Evolutionary conservation across 106 monocot species (phyloP), one percentile per base, ranked within the genome.

Genomic region (Xerophyta viscosa): DNA sequence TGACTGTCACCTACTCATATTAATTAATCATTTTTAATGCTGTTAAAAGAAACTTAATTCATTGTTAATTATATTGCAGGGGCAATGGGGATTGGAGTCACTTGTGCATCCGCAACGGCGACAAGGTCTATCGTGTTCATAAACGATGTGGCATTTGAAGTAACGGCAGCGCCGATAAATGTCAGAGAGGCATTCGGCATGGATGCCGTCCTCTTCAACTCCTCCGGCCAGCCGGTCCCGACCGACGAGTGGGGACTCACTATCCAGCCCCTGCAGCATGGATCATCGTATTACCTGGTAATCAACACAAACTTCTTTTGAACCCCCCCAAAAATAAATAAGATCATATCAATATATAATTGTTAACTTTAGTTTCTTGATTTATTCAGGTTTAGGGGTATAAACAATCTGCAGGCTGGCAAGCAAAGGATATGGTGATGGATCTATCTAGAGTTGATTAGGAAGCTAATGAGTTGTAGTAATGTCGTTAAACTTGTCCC

Each of bases 191-290:
- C 71, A 7, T 96, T 96, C 25, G 96, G 96, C 0, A 62, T 65
- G 17, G 73, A 72, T 9, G 80, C 84, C 15, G 46, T 89, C 8
- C 96, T 96, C 44, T 50, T 89, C 56, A 66, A 82, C 66, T 64
- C 78, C 28, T 78, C 81, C 29, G 96, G 96, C 50, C 70, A 71
- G 17, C 81, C 84, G 0, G 96, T 96, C 24, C 71, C 65, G 26
- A 78, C 70, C 20, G 84, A 96, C 19, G 85, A 89, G 24, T 76
- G 69, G 64, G 88, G 84, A 19, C 26, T 84, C 51, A 85, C 88
- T 25, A 66, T 96, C 54, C 84, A 79, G 0, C 96, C 88, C 3
- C 88, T 96, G 2, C 96, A 85, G 37, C 88, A 89, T 43, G 96
- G 88, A 0, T 81, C 82, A 46, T 81, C 78, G 29, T 96, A 96